Conservation (phyloP, 2,329 filamentous ascomycete species). For the Beauveria rudraprayagi region DNA sequence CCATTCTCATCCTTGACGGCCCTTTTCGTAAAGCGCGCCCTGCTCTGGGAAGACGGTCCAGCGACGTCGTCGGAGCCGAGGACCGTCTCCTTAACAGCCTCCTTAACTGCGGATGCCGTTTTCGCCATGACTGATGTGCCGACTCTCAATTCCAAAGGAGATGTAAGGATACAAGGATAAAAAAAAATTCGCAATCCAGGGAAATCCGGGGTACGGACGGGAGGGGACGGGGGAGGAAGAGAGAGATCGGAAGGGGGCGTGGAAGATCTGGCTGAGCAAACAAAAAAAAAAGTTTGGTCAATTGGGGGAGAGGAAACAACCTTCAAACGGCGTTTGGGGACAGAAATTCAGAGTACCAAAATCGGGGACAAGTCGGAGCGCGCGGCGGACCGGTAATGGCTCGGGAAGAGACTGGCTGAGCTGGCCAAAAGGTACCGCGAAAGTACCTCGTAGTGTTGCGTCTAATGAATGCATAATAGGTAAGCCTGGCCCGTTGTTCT, state of each 20-base stretch:
- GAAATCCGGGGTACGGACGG: not conserved
- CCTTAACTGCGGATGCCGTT: slow-evolving; percentile 47
- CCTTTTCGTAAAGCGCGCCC: slow-evolving; percentile 66
- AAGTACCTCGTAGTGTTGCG: not conserved
- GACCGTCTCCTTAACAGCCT: slow-evolving; percentile 72
- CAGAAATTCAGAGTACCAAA: not conserved
- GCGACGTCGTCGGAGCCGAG: slow-evolving; percentile 52
- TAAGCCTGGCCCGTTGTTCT: not conserved
- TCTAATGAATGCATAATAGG: not conserved
- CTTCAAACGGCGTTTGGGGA: not conserved
- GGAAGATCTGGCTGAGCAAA: not conserved
- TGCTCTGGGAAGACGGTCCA: slow-evolving; percentile 66
- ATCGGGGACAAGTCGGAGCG: slow-evolving; percentile 12
- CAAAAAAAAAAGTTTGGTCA: slow-evolving; percentile 7
- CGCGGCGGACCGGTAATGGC: slow-evolving; percentile 13
- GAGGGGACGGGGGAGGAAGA: not conserved
- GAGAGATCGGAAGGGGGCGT: slow-evolving; percentile 7
- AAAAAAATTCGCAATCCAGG: not conserved
- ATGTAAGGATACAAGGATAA: not conserved
- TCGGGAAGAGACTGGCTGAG: slow-evolving; percentile 6
- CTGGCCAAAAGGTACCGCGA: not conserved
- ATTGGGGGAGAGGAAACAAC: slow-evolving; percentile 1
- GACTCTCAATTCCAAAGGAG: not conserved
- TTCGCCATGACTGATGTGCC: slow-evolving; percentile 22
- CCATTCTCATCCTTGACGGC: slow-evolving; percentile 69